phyloP scores from a whole-genome alignment of 192 early-diverging fungal genomes.

The Linnemannia hyalina region DNA sequence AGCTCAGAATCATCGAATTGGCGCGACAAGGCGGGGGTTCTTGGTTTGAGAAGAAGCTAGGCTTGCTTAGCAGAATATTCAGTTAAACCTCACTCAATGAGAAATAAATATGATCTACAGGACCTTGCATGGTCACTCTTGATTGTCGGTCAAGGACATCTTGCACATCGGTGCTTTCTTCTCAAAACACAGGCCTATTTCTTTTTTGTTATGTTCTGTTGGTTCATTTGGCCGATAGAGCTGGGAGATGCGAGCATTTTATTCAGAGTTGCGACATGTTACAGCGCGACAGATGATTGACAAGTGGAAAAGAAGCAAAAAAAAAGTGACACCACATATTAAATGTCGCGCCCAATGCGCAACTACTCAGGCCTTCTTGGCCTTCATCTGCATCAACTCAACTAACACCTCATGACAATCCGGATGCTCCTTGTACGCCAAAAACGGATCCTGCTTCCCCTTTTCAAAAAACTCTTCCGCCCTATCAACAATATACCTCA shows the following conservation, averaged over 20 bases:
- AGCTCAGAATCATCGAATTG: no score
- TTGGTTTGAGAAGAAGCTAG: no score
- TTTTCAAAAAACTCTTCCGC: neutral
- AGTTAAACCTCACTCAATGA: no score
- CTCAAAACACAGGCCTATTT: neutral
- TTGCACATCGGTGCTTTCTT: neutral
- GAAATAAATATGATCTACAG: no score
- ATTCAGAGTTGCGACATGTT: neutral
- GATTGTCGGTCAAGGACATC: no score
- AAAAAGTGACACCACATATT: no score
- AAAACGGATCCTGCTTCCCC: conserved; percentile 12
- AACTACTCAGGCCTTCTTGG: neutral
- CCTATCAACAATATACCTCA: conserved; percentile 16
- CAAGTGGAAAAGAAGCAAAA: neutral
- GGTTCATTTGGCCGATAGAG: neutral
- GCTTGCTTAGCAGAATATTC: no score
- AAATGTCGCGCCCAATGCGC: no score
- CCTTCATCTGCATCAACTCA: conserved; percentile 22
- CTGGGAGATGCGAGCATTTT: neutral
- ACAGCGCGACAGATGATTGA: neutral
- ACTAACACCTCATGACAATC: conserved; percentile 12
- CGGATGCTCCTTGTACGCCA: conserved; percentile 16
- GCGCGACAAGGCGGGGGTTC: no score
- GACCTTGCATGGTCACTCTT: no score
- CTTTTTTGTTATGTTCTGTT: neutral